Evolutionary conservation across 1,139 yeast genomes (phyloP).

Genomic region (Pichia sp.): DNA sequence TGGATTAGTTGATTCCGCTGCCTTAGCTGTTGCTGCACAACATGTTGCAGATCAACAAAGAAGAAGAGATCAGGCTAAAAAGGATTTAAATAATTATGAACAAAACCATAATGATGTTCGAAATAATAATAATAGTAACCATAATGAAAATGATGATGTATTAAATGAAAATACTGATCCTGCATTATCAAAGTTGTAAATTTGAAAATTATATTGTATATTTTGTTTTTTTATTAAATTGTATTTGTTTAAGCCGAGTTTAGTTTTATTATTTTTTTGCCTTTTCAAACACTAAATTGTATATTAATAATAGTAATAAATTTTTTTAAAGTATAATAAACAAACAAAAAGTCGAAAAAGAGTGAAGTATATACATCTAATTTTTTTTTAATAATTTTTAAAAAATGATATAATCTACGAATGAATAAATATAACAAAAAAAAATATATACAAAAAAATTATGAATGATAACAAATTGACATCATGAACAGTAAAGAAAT

Average conservation of each 20-base stretch:
- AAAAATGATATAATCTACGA: no score
- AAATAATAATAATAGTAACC: neutral
- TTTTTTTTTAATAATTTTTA: no score
- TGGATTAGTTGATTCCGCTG: conserved; percentile 15
- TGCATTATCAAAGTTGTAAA: conserved; percentile 18
- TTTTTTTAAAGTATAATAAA: no score
- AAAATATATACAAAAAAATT: no score
- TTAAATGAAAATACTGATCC: conserved; percentile 18
- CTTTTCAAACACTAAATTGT: no score
- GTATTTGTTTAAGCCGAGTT: neutral
- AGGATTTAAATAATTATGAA: neutral
- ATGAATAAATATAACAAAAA: no score
- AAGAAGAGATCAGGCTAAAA: conserved; percentile 7
- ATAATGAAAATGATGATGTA: neutral
- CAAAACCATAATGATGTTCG: neutral
- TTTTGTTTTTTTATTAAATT: neutral
- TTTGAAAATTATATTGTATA: neutral
- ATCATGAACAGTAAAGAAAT: no score
- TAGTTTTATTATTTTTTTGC: neutral
- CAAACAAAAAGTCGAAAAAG: no score
- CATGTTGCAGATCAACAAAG: conserved; percentile 15
- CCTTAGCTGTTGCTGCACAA: conserved; percentile 18
- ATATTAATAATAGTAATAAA: no score
- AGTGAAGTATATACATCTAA: no score
- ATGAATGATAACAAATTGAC: no score